phyloP scores from a whole-genome alignment of 192 early-diverging fungal genomes.

The Funneliformis geosporum region DNA sequence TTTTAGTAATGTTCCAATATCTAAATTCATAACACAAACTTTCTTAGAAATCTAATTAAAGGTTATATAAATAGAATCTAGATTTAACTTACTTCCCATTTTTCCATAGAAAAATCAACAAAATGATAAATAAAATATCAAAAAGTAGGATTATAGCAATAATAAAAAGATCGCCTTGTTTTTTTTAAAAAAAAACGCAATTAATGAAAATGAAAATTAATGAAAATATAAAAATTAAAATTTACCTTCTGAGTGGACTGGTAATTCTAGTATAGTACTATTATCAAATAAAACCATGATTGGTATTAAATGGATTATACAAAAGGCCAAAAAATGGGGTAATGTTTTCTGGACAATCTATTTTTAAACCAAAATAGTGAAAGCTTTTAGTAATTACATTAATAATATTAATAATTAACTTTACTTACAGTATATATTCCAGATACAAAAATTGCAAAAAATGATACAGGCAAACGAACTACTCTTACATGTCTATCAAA shows the following conservation, averaged over 20 bases:
- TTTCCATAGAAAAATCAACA: neutral
- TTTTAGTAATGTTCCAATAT: neutral
- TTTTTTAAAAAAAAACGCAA: too few species aligned
- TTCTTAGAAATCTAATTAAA: neutral
- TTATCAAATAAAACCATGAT: neutral
- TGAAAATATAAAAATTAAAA: too few species aligned
- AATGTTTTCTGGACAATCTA: neutral
- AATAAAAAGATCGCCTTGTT: too few species aligned
- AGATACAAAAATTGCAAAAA: neutral
- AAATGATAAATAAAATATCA: too few species aligned
- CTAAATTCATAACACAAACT: neutral
- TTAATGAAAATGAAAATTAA: too few species aligned
- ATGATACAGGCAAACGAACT: neutral
- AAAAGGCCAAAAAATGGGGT: neutral
- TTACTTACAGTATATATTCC: neutral
- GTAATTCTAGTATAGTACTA: too few species aligned
- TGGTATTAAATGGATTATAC: neutral
- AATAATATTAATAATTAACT: too few species aligned
- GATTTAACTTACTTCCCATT: neutral
- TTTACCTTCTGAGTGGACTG: too few species aligned
- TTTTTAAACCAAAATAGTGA: neutral
- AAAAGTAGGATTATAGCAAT: too few species aligned
- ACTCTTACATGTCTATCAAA: too few species aligned
- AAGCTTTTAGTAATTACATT: too few species aligned
- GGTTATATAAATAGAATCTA: too few species aligned